Conservation (phyloP, 2,329 filamentous ascomycete species). For the Trichophyton schoenleinii region DNA sequence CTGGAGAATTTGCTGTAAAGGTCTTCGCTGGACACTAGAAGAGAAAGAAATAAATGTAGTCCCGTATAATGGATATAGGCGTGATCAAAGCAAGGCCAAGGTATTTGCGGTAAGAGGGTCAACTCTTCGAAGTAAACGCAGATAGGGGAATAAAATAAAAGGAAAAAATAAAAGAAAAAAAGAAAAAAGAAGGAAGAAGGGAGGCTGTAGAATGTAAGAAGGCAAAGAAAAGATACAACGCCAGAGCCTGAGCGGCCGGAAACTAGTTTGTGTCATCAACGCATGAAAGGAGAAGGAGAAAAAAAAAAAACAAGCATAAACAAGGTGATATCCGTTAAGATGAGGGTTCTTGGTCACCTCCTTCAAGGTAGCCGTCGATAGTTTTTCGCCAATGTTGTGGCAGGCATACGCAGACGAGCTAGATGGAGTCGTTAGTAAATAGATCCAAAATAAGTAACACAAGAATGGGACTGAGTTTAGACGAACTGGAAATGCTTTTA, state of each 20-base stretch:
- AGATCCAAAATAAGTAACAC: background rate
- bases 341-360: background rate
- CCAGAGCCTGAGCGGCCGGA: background rate
- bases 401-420: slow-evolving; percentile 81
- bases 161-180: background rate
- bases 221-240: background rate
- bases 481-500: slow-evolving; percentile 76
- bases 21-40: background rate
- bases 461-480: background rate
- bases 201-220: background rate
- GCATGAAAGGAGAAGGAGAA: background rate
- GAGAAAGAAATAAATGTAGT: background rate
- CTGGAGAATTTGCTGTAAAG: background rate
- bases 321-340: slow-evolving; percentile 15
- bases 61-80: background rate
- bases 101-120: background rate
- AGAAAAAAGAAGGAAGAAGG: background rate
- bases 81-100: background rate
- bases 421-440: background rate
- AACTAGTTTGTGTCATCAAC: slow-evolving; percentile 2
- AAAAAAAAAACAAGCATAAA: background rate
- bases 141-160: background rate
- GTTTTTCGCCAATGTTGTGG: slow-evolving; percentile 96
- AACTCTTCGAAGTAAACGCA: background rate
- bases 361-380: slow-evolving; percentile 62